Percentiles rank a stretch among this genome's conserved stretches.
Conservation (phyloP, 768 basidiomycete species). For the Suillus sp. region DNA sequence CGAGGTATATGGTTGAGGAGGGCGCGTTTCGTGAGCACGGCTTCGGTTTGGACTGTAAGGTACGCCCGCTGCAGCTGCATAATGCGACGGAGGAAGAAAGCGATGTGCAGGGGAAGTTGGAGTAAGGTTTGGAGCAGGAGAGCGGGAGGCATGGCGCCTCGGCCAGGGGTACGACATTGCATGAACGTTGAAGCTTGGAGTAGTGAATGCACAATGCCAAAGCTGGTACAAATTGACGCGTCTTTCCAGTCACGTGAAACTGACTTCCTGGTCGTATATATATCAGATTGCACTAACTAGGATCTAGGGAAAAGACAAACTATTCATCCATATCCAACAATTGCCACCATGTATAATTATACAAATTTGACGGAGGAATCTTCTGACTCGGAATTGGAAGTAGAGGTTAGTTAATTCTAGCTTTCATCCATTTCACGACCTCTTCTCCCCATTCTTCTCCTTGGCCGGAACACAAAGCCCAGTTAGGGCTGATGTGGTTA, state of each 20-base stretch:
- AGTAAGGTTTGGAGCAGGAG: conserved; percentile 39
- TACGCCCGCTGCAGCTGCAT: conserved; percentile 52
- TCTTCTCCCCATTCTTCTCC: conserved; percentile 66
- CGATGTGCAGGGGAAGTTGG: conserved; percentile 35
- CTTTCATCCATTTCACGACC: conserved; percentile 39
- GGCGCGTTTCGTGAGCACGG: conserved; percentile 1
- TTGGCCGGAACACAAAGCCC: conserved; percentile 51
- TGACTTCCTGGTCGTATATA: too few species aligned
- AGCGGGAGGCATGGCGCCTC: conserved; percentile 42
- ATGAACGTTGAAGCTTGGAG: conserved; percentile 5
- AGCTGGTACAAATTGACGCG: background rate
- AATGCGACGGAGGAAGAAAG: conserved; percentile 58
- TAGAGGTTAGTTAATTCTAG: conserved; percentile 14
- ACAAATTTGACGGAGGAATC: background rate
- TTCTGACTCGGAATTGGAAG: background rate
- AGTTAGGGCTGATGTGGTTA: conserved; percentile 63
- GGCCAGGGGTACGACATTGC: conserved; percentile 21
- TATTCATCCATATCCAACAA: background rate
- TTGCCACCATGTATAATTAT: background rate
- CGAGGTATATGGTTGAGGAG: background rate
- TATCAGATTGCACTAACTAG: background rate
- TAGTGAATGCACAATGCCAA: background rate
- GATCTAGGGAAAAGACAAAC: background rate
- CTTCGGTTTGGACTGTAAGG: conserved; percentile 20
- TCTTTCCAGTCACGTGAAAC: conserved; percentile 2